Base-by-base conservation (phyloP, 768 basidiomycete species). In the Cytidiella melzeri region DNA sequence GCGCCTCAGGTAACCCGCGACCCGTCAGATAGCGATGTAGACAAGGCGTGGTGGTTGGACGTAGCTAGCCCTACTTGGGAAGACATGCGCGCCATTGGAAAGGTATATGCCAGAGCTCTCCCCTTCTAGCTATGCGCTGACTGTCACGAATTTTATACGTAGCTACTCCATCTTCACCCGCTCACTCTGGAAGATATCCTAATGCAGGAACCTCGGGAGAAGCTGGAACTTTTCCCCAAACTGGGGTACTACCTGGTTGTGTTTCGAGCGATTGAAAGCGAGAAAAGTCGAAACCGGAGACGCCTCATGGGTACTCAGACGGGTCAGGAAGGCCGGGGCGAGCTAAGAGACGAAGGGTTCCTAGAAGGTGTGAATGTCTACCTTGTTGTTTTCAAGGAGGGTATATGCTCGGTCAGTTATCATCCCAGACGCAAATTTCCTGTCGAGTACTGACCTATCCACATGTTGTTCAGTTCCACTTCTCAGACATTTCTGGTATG, bases 241-340 rank as follows among this genome's bases (percentile, higher is more conserved):
- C 76, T 97, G 12, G 94, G 92, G 1, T 97, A 97, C 67, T 92
- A 94, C 63, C 92, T 97, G 59, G 72, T 95, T 48, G 86, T 86
- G 18, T 91, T 94, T 58, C 79, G 88, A 41, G 84, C 92, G 1
- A 77, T 93, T 44, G 89, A 92, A 57, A 76, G 74, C 53, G 64
- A 70, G 51, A 67, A 65, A 36, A 69, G 72, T 1, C 66, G 70
- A 43, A 70, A 75, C 25, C 70, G 65, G 41, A 47, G 72, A 40
- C 69, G 67, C 11, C 25, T 50, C 10, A 34, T 47, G 38, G 34
- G 36, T 1, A 34, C 30, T 7, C 15, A 7, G 30, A 34, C 30
- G 9, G 15, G 30, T 15, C 30, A 34, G 7, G 30, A 34, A 7
- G 30, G 30, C 9, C 30, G 30, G 15, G 30, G 15, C 30, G 30